Percentiles rank a stretch among this genome's conserved stretches.
phyloP scores from a whole-genome alignment of 208 protist genomes.

The Crithidia sp. region DNA sequence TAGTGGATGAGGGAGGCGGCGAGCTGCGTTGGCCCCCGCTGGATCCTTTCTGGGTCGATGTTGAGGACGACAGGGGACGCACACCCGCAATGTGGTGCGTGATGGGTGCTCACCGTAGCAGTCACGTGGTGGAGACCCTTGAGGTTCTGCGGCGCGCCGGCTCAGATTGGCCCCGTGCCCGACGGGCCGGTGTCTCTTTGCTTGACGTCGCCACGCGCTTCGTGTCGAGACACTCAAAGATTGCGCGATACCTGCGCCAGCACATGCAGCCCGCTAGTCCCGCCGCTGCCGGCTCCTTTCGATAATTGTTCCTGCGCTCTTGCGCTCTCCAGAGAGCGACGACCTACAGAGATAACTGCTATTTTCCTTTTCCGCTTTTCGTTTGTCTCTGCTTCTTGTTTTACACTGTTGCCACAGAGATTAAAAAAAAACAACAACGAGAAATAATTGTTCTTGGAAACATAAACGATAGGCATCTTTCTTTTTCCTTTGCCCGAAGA shows the following conservation, averaged over 20 bases:
- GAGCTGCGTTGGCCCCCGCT: conserved; percentile 12
- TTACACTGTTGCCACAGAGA: not conserved
- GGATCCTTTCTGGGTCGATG: conserved; percentile 23
- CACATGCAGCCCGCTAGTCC: not conserved
- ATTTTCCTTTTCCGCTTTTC: conserved; percentile 2
- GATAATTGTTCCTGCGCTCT: not conserved
- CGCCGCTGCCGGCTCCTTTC: not conserved
- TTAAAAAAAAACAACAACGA: too few species aligned
- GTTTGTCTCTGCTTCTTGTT: not conserved
- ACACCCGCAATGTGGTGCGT: conserved; percentile 65
- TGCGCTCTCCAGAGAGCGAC: not conserved
- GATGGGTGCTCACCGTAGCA: conserved; percentile 19
- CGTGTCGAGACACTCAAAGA: conserved; percentile 34
- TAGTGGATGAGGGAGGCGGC: too few species aligned
- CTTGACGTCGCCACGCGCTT: conserved; percentile 21
- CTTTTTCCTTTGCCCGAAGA: too few species aligned
- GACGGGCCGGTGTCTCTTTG: conserved; percentile 35
- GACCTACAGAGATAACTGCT: not conserved
- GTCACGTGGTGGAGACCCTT: conserved; percentile 37
- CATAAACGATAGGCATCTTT: too few species aligned
- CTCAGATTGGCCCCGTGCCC: conserved; percentile 42
- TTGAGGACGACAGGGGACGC: conserved; percentile 54
- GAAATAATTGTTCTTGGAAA: too few species aligned
- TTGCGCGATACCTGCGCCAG: conserved; percentile 22
- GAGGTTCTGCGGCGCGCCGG: conserved; percentile 40